Evolutionary conservation across 306 rosid species (phyloP).

Genomic region (Mucuna pruriens): DNA sequence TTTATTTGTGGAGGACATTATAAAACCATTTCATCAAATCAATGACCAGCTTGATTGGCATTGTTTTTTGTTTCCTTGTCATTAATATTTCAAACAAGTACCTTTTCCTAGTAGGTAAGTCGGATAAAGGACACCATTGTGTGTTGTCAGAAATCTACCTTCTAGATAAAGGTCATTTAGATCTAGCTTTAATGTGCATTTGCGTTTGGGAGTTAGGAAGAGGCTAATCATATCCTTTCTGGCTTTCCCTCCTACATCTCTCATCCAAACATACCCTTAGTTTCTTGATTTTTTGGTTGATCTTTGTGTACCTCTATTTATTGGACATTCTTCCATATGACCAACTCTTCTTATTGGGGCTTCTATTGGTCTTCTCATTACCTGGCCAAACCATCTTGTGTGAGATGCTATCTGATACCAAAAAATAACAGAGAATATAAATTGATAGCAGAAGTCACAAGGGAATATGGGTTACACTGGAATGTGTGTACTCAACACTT

Average conservation of each 20-base stretch:
- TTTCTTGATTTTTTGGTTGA: neutral
- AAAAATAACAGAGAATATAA: too few relatives aligned
- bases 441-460: too few relatives aligned
- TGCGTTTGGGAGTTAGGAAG: neutral
- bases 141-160: neutral
- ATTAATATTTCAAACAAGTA: neutral
- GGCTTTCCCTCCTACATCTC: neutral
- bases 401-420: neutral
- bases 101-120: neutral
- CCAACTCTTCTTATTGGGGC: neutral
- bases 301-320: neutral
- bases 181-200: neutral
- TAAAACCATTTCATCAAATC: constrained; percentile 17
- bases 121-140: neutral
- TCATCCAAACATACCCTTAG: neutral
- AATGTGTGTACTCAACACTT: too few relatives aligned
- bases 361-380: neutral
- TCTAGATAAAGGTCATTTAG: neutral
- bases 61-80: neutral
- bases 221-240: neutral
- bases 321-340: neutral
- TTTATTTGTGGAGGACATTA: neutral
- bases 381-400: neutral
- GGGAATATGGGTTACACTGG: too few relatives aligned
- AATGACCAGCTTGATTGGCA: neutral